These are phyloP conservation scores for Camillea tinctor DNA, from an alignment of 2,329 filamentous ascomycete species.

Conservation along the genomic window DNA sequence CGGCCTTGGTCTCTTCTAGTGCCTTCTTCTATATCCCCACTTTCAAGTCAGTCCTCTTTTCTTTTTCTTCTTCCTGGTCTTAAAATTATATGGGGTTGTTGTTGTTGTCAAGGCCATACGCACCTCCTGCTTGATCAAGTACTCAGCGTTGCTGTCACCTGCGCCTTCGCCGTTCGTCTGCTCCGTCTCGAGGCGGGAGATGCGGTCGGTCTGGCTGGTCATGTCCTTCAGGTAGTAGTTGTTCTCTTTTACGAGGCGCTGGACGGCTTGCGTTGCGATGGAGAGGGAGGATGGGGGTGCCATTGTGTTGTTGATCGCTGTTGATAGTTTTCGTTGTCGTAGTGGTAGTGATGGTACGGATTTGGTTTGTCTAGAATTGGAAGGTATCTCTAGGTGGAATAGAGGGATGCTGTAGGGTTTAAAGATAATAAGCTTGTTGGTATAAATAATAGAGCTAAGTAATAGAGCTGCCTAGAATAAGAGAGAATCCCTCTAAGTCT, in stretches of 20 bases:
- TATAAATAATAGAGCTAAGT: not conserved
- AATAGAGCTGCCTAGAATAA: slow-evolving; percentile 19
- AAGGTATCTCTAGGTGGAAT: too few species aligned
- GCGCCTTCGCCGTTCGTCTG: slow-evolving; percentile 10
- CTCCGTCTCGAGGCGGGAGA: slow-evolving; percentile 66
- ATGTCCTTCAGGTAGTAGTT: slow-evolving; percentile 86
- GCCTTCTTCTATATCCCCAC: slow-evolving; percentile 63
- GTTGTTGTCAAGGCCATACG: slow-evolving; percentile 20
- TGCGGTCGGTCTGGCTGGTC: slow-evolving; percentile 67
- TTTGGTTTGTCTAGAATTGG: too few species aligned
- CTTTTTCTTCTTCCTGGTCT: not conserved
- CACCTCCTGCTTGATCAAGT: slow-evolving; percentile 84
- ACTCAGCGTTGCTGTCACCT: slow-evolving; percentile 72
- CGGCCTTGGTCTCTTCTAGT: slow-evolving; percentile 81
- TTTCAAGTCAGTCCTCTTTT: not conserved
- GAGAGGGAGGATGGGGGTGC: slow-evolving; percentile 71
- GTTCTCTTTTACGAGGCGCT: slow-evolving; percentile 88
- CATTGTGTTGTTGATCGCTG: slow-evolving; percentile 50
- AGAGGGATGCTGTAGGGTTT: too few species aligned
- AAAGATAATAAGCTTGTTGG: too few species aligned
- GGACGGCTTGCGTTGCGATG: slow-evolving; percentile 77
- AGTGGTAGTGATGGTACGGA: too few species aligned
- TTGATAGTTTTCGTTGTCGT: not conserved
- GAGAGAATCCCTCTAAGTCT: too few species aligned
- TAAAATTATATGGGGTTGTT: not conserved